These are phyloP conservation scores for Penicillium crustosum DNA, from an alignment of 2,329 filamentous ascomycete species.

Conservation along the genomic window DNA sequence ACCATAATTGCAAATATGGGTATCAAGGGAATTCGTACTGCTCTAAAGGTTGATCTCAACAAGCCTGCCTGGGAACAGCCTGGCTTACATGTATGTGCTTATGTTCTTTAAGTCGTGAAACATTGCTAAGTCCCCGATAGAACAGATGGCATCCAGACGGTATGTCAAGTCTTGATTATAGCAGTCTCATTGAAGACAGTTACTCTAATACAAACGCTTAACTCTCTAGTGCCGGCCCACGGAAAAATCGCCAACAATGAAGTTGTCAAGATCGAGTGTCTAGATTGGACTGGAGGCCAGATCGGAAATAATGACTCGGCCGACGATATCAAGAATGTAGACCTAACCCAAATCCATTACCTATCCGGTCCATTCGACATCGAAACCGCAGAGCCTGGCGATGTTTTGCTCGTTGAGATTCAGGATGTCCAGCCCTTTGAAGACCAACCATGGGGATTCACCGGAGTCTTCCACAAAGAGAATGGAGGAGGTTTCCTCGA, in stretches of 20 bases:
- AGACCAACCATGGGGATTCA: slow-evolving; percentile 87
- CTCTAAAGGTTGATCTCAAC: slow-evolving; percentile 70
- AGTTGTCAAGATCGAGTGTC: slow-evolving; percentile 89
- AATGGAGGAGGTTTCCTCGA: slow-evolving; percentile 91
- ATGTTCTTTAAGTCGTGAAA: not conserved
- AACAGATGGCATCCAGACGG: slow-evolving; percentile 94
- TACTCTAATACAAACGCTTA: not conserved
- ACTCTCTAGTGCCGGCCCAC: slow-evolving; percentile 64
- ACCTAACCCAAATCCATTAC: slow-evolving; percentile 82
- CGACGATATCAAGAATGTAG: slow-evolving; percentile 82
- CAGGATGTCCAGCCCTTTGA: slow-evolving; percentile 89
- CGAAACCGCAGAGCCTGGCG: slow-evolving; percentile 78
- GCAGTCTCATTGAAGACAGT: not conserved
- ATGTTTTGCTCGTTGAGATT: slow-evolving; percentile 83
- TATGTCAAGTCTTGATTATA: slow-evolving; percentile 41
- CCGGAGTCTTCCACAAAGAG: slow-evolving; percentile 72
- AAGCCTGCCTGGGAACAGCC: slow-evolving; percentile 69
- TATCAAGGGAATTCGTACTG: slow-evolving; percentile 60
- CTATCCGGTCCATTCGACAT: slow-evolving; percentile 87
- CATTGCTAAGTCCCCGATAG: slow-evolving; percentile 43
- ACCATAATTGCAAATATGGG: slow-evolving; percentile 32
- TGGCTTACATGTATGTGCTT: slow-evolving; percentile 64
- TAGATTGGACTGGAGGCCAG: slow-evolving; percentile 77
- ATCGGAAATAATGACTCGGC: slow-evolving; percentile 86
- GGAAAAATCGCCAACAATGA: slow-evolving; percentile 77